A percentile compares a stretch with the other conserved stretches of the same genome.
Evolutionary conservation across 257 asterid species (phyloP).

Genomic region (Lantana camara): DNA sequence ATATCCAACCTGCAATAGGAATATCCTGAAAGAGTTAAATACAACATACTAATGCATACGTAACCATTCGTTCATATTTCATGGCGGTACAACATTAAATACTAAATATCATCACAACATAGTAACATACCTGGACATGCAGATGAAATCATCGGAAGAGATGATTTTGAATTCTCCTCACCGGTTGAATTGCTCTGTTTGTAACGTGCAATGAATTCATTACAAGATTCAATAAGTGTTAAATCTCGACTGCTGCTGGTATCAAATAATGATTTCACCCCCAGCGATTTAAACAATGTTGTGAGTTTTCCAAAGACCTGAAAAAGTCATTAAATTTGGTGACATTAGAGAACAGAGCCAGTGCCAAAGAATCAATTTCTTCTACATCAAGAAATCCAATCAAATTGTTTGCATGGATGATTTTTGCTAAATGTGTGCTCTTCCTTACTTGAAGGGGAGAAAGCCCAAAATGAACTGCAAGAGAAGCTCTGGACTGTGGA

Average conservation of each 20-base stretch:
- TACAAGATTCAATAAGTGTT: slow-evolving; percentile 85
- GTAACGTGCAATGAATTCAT: slow-evolving; percentile 80
- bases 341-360: slow-evolving; percentile 8
- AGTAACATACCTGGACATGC: slow-evolving; percentile 84
- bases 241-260: slow-evolving; percentile 94
- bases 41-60: neutral
- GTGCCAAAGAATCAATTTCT: slow-evolving; percentile 10
- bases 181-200: slow-evolving; percentile 43
- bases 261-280: slow-evolving; percentile 89
- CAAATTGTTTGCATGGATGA: slow-evolving; percentile 5
- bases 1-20: slow-evolving; percentile 84
- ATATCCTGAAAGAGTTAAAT: slow-evolving; percentile 21
- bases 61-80: too few species aligned
- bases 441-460: slow-evolving; percentile 66
- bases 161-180: slow-evolving; percentile 42
- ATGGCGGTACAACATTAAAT: too few species aligned
- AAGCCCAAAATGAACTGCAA: slow-evolving; percentile 84
- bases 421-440: slow-evolving; percentile 3
- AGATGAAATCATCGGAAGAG: slow-evolving; percentile 90
- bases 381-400: slow-evolving; percentile 14
- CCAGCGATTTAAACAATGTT: slow-evolving; percentile 80
- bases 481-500: slow-evolving; percentile 97
- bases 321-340: slow-evolving; percentile 14
- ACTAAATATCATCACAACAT: neutral
- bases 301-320: slow-evolving; percentile 88